Evolutionary conservation across 441 rosid genomes (phyloP).

Genomic region (Pelargonium fulgidum): DNA sequence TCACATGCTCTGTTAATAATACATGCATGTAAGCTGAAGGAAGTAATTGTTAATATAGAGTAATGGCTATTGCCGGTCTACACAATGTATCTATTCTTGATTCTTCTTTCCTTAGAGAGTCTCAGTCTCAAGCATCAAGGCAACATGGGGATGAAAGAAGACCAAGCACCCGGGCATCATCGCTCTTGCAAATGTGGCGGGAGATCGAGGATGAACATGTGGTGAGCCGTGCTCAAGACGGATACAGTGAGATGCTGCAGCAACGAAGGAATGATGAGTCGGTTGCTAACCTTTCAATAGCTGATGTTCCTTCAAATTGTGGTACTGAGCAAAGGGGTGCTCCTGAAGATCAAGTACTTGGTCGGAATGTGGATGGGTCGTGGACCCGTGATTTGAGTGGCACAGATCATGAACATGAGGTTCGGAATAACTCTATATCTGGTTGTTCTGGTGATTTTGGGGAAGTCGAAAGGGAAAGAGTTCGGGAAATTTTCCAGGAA

Average conservation of each 20-base stretch:
- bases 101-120: constrained; percentile 61
- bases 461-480: constrained; percentile 72
- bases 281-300: constrained; percentile 30
- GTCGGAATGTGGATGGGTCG: constrained; percentile 46
- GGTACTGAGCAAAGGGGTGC: constrained; percentile 31
- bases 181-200: constrained; percentile 76
- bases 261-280: constrained; percentile 37
- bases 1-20: constrained; percentile 26
- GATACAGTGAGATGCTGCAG: constrained; percentile 39
- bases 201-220: constrained; percentile 79
- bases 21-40: constrained; percentile 7
- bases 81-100: constrained; percentile 66
- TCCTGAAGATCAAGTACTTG: constrained; percentile 38
- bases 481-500: constrained; percentile 66
- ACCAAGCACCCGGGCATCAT: constrained; percentile 58
- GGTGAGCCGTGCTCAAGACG: constrained; percentile 46
- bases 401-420: constrained; percentile 43
- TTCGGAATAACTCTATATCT: constrained; percentile 21
- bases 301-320: constrained; percentile 35
- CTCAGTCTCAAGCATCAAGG: constrained; percentile 47
- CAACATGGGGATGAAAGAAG: constrained; percentile 49
- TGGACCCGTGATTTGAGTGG: constrained; percentile 46
- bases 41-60: constrained; percentile 3
- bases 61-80: constrained; percentile 79
- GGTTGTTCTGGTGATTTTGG: constrained; percentile 54